Conservation (phyloP, 306 rosid genomes). For the Hippophae gyantsensis region DNA sequence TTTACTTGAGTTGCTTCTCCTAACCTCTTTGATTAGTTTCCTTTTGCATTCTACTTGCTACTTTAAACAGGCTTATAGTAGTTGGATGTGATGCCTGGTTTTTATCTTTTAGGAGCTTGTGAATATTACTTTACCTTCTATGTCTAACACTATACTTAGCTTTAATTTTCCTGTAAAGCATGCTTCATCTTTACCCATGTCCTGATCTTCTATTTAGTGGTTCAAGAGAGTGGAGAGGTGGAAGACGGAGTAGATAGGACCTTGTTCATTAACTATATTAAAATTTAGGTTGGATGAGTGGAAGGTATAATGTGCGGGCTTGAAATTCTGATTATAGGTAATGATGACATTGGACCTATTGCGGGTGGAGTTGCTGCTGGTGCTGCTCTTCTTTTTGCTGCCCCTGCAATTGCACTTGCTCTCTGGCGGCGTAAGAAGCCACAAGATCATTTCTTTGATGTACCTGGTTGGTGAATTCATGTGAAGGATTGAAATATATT, state of each 20-base stretch:
- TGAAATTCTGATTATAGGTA: slow-evolving; percentile 33
- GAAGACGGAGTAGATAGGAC: not conserved
- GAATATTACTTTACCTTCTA: not conserved
- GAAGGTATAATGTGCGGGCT: not conserved
- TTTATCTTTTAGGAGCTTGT: not conserved
- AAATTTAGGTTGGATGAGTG: not conserved
- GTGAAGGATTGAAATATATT: not conserved
- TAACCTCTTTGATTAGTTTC: not conserved
- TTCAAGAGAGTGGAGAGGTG: not conserved
- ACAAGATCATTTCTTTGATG: slow-evolving; percentile 81
- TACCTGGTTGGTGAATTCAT: slow-evolving; percentile 68
- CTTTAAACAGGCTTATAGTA: not conserved
- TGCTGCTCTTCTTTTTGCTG: slow-evolving; percentile 84
- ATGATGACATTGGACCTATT: slow-evolving; percentile 60
- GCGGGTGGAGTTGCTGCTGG: slow-evolving; percentile 99
- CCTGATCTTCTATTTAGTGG: not conserved
- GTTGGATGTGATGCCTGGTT: not conserved
- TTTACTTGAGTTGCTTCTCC: not conserved
- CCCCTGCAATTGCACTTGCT: slow-evolving; percentile 89
- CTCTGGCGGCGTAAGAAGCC: slow-evolving; percentile 65
- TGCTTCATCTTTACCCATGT: not conserved
- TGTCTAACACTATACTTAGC: not conserved
- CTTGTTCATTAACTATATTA: not conserved
- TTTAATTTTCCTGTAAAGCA: not conserved
- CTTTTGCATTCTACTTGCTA: not conserved